phyloP scores from a whole-genome alignment of 192 early-diverging fungal genomes.

The Backusella circina region DNA sequence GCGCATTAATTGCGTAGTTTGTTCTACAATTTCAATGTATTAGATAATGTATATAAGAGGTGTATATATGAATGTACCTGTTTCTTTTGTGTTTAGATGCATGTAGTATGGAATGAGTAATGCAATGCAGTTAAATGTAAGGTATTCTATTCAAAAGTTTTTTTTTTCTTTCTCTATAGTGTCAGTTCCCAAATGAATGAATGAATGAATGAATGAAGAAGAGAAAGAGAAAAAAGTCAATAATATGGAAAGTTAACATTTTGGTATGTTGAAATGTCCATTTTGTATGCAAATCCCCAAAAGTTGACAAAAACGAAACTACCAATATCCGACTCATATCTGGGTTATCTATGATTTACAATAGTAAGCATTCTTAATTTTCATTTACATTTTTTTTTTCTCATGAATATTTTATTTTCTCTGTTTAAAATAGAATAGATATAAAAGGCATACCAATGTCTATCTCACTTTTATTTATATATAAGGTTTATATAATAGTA shows the following conservation, averaged over 20 bases:
- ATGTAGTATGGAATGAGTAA: background rate
- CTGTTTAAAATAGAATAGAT: background rate
- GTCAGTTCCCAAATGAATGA: background rate
- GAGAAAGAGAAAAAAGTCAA: background rate
- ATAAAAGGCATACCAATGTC: background rate
- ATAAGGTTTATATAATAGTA: background rate
- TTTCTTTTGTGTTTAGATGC: background rate
- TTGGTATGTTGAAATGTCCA: background rate
- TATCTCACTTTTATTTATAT: background rate
- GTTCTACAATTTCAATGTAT: background rate
- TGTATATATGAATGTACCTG: background rate
- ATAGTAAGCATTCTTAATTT: background rate
- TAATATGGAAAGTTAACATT: background rate
- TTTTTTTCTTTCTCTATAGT: background rate
- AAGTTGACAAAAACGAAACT: slow-evolving; percentile 1
- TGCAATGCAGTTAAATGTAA: background rate
- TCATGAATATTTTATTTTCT: background rate
- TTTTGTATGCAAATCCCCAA: slow-evolving; percentile 1
- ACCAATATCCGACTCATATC: background rate
- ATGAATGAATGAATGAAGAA: background rate
- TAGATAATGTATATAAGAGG: background rate
- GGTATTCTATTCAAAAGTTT: background rate
- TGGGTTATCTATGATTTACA: background rate
- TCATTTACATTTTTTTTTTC: background rate
- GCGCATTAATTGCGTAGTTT: slow-evolving; percentile 47